Conservation (phyloP, 2,329 filamentous ascomycete species). For the Beauveria rudraprayagi region DNA sequence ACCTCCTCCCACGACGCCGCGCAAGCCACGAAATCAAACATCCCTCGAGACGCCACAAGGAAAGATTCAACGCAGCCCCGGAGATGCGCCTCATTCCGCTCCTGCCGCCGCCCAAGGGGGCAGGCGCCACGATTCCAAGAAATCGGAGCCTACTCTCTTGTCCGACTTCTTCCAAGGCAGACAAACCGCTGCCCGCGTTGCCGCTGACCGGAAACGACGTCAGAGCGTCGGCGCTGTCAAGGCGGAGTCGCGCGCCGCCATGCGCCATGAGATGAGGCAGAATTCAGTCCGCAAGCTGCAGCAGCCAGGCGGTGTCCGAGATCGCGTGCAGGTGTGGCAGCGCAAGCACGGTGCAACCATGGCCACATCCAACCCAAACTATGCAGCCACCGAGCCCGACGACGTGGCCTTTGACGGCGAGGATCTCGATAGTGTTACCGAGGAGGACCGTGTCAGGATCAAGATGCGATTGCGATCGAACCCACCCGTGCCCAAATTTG, state of each 20-base stretch:
- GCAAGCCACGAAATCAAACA: conserved; percentile 2
- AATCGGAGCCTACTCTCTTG: conserved; percentile 37
- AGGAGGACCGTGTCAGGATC: conserved; percentile 52
- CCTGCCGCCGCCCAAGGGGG: conserved; percentile 27
- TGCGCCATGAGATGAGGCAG: conserved; percentile 46
- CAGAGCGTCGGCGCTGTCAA: conserved; percentile 54
- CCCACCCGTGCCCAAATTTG: conserved; percentile 20
- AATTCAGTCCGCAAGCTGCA: conserved; percentile 50
- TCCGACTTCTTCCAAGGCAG: conserved; percentile 51
- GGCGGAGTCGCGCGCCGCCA: conserved; percentile 32
- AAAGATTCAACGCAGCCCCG: conserved; percentile 8
- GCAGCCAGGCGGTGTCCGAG: conserved; percentile 60
- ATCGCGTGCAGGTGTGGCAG: conserved; percentile 80
- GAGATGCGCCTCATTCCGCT: conserved; percentile 33
- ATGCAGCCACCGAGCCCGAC: conserved; percentile 48
- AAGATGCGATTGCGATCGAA: conserved; percentile 41
- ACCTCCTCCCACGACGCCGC: conserved; percentile 7
- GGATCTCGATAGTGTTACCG: conserved; percentile 48
- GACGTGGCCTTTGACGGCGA: conserved; percentile 55
- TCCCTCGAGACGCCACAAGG: conserved; percentile 10
- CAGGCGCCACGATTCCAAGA: conserved; percentile 31
- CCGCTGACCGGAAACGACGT: conserved; percentile 43
- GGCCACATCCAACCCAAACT: conserved; percentile 40
- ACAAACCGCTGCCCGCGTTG: conserved; percentile 46
- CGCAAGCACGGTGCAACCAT: conserved; percentile 63